These are phyloP conservation scores for Claviceps paspali DNA, from an alignment of 2,329 filamentous ascomycete species.

Conservation along the genomic window DNA sequence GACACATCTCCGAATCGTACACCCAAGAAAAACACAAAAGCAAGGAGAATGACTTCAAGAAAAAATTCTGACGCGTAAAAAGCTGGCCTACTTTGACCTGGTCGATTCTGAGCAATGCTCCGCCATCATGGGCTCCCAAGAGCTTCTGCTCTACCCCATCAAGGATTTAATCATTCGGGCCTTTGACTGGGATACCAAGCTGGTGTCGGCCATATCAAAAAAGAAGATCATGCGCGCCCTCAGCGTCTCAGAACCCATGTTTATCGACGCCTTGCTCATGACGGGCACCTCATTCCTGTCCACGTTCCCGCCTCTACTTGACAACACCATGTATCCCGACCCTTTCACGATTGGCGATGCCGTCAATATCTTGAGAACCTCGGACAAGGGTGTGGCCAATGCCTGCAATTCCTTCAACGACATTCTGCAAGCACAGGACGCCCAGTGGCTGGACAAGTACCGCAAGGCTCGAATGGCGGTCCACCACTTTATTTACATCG, in stretches of 20 bases:
- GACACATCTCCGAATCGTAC: too few species aligned
- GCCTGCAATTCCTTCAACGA: conserved; percentile 70
- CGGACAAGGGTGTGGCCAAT: conserved; percentile 53
- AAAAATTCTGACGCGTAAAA: background rate
- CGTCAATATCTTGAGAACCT: conserved; percentile 56
- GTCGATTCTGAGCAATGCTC: conserved; percentile 52
- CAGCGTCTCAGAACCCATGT: conserved; percentile 51
- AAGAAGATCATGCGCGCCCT: conserved; percentile 55
- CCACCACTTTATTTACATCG: conserved; percentile 74
- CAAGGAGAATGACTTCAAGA: background rate
- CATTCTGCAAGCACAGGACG: conserved; percentile 53
- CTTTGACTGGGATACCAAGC: conserved; percentile 54
- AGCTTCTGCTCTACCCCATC: conserved; percentile 74
- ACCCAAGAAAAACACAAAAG: background rate
- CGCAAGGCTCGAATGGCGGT: conserved; percentile 73
- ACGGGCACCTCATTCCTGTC: conserved; percentile 68
- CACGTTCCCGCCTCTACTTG: conserved; percentile 63
- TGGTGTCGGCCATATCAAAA: conserved; percentile 49
- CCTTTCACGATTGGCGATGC: conserved; percentile 56
- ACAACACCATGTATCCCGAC: conserved; percentile 37
- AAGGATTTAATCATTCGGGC: conserved; percentile 54
- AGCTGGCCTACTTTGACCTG: conserved; percentile 64
- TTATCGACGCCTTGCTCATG: conserved; percentile 73
- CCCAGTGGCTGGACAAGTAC: conserved; percentile 73
- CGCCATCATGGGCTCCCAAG: conserved; percentile 69